These are phyloP conservation scores for Crithidia bombi DNA, from an alignment of 208 protist species.

Conservation along the genomic window DNA sequence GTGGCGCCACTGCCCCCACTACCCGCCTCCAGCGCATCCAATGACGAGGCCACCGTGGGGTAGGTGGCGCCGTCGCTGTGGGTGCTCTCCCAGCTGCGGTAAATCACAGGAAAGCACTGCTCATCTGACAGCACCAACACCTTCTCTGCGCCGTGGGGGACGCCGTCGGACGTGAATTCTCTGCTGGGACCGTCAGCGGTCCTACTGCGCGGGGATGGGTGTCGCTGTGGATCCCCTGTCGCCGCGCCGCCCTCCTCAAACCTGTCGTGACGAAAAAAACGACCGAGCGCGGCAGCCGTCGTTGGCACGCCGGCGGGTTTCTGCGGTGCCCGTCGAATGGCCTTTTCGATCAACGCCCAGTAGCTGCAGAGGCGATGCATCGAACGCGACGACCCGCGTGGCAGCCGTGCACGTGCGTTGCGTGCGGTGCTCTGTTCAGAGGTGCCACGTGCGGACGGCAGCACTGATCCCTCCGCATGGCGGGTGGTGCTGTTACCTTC, in stretches of 20 bases:
- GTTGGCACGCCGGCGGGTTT: slow-evolving; percentile 30
- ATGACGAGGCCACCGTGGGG: slow-evolving; percentile 15
- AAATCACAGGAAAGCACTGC: slow-evolving; percentile 19
- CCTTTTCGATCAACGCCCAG: slow-evolving; percentile 40
- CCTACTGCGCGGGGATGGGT: neutral
- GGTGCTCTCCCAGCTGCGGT: slow-evolving; percentile 8
- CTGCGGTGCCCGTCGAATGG: slow-evolving; percentile 29
- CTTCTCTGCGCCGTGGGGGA: slow-evolving; percentile 23
- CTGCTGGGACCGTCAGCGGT: neutral
- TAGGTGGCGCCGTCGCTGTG: neutral
- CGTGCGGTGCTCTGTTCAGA: slow-evolving; percentile 11
- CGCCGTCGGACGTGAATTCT: slow-evolving; percentile 20
- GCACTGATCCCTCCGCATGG: neutral
- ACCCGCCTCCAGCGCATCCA: slow-evolving; percentile 5
- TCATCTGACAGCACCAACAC: slow-evolving; percentile 32
- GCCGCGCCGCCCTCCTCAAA: neutral
- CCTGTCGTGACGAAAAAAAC: slow-evolving; percentile 17
- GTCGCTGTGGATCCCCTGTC: neutral
- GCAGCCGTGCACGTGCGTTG: slow-evolving; percentile 13
- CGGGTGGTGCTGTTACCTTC: neutral
- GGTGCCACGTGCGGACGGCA: neutral
- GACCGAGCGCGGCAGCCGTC: slow-evolving; percentile 9
- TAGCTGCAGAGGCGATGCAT: slow-evolving; percentile 40
- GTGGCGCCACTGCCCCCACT: neutral
- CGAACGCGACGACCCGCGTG: slow-evolving; percentile 21